Percentiles rank a stretch among this genome's conserved stretches.
Evolutionary conservation across 2,329 filamentous ascomycete genomes (phyloP).

Genomic region (Dendrostoma leiphaemia): DNA sequence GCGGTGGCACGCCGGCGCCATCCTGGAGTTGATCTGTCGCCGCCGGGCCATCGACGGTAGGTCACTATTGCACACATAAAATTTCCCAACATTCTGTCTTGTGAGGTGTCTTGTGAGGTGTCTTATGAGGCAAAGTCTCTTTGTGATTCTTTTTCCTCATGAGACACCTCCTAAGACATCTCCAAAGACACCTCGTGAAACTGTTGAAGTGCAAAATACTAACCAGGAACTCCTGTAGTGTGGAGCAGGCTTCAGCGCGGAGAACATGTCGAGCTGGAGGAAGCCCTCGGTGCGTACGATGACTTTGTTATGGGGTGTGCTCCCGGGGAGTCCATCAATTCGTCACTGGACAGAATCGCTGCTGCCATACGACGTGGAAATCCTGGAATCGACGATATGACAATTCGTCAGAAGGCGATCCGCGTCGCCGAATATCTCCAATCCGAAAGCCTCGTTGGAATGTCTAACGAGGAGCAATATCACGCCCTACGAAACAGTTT

Average conservation of each 20-base stretch:
- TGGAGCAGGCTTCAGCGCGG: slow-evolving; percentile 53
- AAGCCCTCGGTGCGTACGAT: slow-evolving; percentile 61
- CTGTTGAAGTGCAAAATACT: too few species aligned
- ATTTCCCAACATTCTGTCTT: too few species aligned
- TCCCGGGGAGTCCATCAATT: slow-evolving; percentile 38
- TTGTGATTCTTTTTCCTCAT: too few species aligned
- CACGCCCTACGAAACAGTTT: slow-evolving; percentile 65
- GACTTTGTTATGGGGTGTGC: slow-evolving; percentile 57
- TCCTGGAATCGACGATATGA: slow-evolving; percentile 40
- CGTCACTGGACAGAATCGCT: slow-evolving; percentile 41
- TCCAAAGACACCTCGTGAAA: too few species aligned
- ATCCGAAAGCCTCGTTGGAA: slow-evolving; percentile 47
- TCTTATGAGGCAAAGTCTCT: too few species aligned
- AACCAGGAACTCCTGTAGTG: too few species aligned
- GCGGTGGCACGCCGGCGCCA: slow-evolving; percentile 55
- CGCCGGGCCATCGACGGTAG: slow-evolving; percentile 55
- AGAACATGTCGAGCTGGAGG: slow-evolving; percentile 50
- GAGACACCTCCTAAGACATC: too few species aligned
- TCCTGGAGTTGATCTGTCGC: slow-evolving; percentile 59
- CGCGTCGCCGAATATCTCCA: slow-evolving; percentile 52
- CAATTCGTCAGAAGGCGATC: slow-evolving; percentile 49
- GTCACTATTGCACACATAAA: too few species aligned
- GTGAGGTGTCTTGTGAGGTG: too few species aligned
- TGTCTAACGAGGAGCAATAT: slow-evolving; percentile 42
- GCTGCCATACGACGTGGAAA: slow-evolving; percentile 36